phyloP scores from a whole-genome alignment of 2,329 filamentous ascomycete genomes.

The Massarina eburnea region DNA sequence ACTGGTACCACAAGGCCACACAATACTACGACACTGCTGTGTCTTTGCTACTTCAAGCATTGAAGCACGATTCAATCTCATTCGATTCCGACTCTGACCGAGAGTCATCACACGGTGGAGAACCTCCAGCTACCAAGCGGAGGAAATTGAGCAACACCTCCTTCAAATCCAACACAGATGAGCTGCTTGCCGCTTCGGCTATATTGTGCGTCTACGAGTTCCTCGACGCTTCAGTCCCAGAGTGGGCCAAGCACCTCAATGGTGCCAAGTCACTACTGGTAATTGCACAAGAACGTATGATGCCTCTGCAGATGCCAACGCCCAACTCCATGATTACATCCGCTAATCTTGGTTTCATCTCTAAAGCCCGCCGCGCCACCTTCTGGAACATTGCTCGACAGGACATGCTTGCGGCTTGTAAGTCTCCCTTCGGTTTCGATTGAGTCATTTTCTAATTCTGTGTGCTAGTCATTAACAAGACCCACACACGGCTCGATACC shows the following conservation, averaged over 20 bases:
- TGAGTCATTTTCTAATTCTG: slow-evolving; percentile 5
- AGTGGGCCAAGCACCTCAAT: slow-evolving; percentile 66
- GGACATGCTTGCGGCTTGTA: slow-evolving; percentile 65
- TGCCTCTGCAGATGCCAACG: slow-evolving; percentile 48
- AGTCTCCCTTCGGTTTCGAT: slow-evolving; percentile 21
- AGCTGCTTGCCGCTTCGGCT: slow-evolving; percentile 65
- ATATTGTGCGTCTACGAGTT: slow-evolving; percentile 70
- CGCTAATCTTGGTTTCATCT: slow-evolving; percentile 42
- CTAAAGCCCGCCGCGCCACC: slow-evolving; percentile 59
- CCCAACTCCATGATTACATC: slow-evolving; percentile 34
- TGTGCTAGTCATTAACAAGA: slow-evolving; percentile 58
- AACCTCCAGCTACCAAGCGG: slow-evolving; percentile 33
- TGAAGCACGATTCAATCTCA: slow-evolving; percentile 35
- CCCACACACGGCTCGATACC: slow-evolving; percentile 62
- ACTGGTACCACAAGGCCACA: slow-evolving; percentile 63
- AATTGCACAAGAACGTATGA: slow-evolving; percentile 54
- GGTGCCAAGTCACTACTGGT: slow-evolving; percentile 65
- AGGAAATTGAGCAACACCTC: slow-evolving; percentile 45
- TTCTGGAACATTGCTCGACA: slow-evolving; percentile 71
- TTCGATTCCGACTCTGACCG: slow-evolving; percentile 30
- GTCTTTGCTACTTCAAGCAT: slow-evolving; percentile 47
- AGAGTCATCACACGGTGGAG: slow-evolving; percentile 9
- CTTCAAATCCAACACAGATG: slow-evolving; percentile 54
- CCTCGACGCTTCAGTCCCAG: slow-evolving; percentile 63
- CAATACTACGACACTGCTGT: slow-evolving; percentile 63